Base-by-base conservation (phyloP, 2,329 filamentous ascomycete genomes). In the Ambrosiella cleistominuta region DNA sequence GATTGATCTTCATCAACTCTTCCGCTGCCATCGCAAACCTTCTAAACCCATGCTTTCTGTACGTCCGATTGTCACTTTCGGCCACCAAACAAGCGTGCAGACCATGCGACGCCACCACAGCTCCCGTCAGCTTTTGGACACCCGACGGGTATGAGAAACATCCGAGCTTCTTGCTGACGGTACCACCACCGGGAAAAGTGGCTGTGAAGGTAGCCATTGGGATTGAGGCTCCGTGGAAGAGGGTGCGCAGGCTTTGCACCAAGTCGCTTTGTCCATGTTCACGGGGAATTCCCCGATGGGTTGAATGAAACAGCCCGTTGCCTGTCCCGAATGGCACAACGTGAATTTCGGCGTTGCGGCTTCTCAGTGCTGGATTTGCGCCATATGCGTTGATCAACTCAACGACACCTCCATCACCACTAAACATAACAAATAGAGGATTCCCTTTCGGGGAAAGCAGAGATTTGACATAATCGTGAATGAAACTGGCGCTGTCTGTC, bases 1-100 rank as follows among this genome's bases (percentile, higher is more conserved):
- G 78, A 40, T 71, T 71, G 60, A 73, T 67, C 60, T 70, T 69
- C n/a, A 95, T 70, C 7, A 91, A 77, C 64, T 88, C 82, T 56
- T 81, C 77, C 0, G 88, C 90, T 0, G 88, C 89, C 79, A 95
- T 88, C 59, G 82, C 78, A 70, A 97, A 97, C 17, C 91, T 78
- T 66, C 85, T 80, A 38, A 76, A 75, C 11, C 91, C 91, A 65
- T 85, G 83, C 63, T 80, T 79, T 62, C 91, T 83, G 69, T 91
- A 91, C 63, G 81, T 84, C 0, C 79, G 74, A 0, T 90, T 94
- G 68, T 97, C 91, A 68, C 86, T 93, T 71, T 96, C 89, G 64
- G 87, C 89, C 19, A 97, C 88, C 2, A 97, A 76, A 47, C 84
- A 82, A 37, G 90, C 87, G 66, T 97, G 91, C 65, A 97, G 81